A percentile compares a stretch with the other conserved stretches of the same genome.
Conservation (phyloP, 2,329 filamentous ascomycete species). For the Hymenotorrendiella dingleyae region DNA sequence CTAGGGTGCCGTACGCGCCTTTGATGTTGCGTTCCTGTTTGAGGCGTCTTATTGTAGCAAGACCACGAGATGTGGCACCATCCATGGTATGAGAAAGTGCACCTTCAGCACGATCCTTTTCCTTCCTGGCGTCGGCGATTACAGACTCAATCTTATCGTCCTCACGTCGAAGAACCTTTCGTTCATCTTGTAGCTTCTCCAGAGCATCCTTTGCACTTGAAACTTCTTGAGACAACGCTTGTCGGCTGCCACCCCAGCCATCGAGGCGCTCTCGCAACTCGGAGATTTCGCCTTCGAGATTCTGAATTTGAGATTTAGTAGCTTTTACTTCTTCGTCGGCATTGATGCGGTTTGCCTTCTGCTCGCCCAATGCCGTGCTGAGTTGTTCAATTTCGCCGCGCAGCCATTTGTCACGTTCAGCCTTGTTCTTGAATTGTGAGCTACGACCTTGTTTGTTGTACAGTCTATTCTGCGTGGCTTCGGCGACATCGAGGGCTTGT, state of each 20-base stretch:
- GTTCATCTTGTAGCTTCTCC: slow-evolving; percentile 76
- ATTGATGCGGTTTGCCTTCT: slow-evolving; percentile 80
- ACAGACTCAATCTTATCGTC: slow-evolving; percentile 80
- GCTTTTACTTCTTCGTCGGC: slow-evolving; percentile 75
- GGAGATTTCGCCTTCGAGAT: slow-evolving; percentile 67
- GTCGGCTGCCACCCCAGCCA: slow-evolving; percentile 69
- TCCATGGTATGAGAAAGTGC: slow-evolving; percentile 83
- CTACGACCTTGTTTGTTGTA: slow-evolving; percentile 90
- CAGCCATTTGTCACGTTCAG: slow-evolving; percentile 79
- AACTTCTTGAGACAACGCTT: slow-evolving; percentile 66
- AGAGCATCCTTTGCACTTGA: slow-evolving; percentile 71
- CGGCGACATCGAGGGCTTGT: slow-evolving; percentile 67
- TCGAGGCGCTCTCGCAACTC: slow-evolving; percentile 67
- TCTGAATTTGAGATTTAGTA: slow-evolving; percentile 64
- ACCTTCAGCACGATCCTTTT: slow-evolving; percentile 71
- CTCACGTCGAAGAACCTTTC: slow-evolving; percentile 81
- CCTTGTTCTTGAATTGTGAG: slow-evolving; percentile 80
- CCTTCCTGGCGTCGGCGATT: slow-evolving; percentile 67
- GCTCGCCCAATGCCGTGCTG: slow-evolving; percentile 66
- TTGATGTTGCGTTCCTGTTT: slow-evolving; percentile 73
- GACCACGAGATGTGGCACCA: slow-evolving; percentile 74
- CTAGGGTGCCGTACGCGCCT: slow-evolving; percentile 86
- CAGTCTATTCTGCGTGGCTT: slow-evolving; percentile 69
- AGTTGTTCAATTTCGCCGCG: slow-evolving; percentile 75
- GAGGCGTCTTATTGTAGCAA: slow-evolving; percentile 79